A percentile compares a stretch with the other conserved stretches of the same genome.
Evolutionary conservation across 192 early-diverging fungal species (phyloP).

Genomic region (Helicostylum pulchrum): DNA sequence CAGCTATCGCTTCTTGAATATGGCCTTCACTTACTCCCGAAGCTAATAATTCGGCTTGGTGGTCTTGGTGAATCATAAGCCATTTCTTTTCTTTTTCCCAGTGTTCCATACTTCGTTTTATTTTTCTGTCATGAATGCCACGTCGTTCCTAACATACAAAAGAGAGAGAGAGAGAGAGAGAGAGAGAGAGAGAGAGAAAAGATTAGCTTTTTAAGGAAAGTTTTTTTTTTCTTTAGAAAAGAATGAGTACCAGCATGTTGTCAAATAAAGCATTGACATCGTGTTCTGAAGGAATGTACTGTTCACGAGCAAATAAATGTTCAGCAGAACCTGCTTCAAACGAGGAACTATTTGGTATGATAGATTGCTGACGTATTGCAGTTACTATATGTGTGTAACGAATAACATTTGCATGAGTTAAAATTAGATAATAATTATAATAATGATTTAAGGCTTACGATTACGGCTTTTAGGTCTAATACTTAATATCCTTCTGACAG

Average conservation of each 20-base stretch:
- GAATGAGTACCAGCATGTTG: conserved; percentile 47
- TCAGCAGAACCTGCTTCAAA: conserved; percentile 7
- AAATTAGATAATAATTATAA: no score
- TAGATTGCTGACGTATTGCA: neutral
- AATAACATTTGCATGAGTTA: neutral
- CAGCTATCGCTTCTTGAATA: neutral
- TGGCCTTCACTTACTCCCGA: conserved; percentile 1
- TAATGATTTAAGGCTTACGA: neutral
- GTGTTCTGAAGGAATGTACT: conserved; percentile 35
- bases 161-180: no score
- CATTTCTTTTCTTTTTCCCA: conserved; percentile 51
- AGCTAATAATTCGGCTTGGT: conserved; percentile 40
- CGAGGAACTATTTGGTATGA: conserved; percentile 4
- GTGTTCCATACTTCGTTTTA: conserved; percentile 40
- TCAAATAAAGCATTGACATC: conserved; percentile 50
- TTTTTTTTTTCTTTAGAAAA: neutral
- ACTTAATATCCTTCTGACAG: neutral
- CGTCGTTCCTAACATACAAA: conserved; percentile 41
- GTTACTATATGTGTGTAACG: neutral
- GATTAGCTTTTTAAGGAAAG: conserved; percentile 2
- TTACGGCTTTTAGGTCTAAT: neutral
- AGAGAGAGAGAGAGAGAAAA: no score
- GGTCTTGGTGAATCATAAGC: conserved; percentile 51
- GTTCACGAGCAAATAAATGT: neutral
- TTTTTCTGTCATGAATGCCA: conserved; percentile 45